Conservation (phyloP, 495 filamentous ascomycete species). For the Xylaria venustula region DNA sequence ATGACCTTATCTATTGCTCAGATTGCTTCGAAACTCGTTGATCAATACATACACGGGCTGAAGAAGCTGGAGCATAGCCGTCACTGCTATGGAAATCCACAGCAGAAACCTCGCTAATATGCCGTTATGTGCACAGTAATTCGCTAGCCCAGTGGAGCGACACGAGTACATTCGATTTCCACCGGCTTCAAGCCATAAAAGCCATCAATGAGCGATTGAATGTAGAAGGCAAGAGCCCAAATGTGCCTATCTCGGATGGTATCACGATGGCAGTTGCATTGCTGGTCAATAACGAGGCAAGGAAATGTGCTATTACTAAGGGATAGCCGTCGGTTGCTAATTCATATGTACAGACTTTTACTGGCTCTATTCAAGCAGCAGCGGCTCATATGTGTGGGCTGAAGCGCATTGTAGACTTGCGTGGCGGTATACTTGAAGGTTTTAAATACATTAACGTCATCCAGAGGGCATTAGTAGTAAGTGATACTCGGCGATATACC, state of each 20-base stretch:
- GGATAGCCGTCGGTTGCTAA: not conserved
- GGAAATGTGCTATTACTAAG: not conserved
- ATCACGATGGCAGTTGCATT: slow-evolving; percentile 30
- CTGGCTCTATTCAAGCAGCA: slow-evolving; percentile 25
- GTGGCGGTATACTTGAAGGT: slow-evolving; percentile 28
- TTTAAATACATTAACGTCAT: slow-evolving; percentile 29
- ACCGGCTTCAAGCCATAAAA: slow-evolving; percentile 31
- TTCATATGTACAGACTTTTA: slow-evolving; percentile 21
- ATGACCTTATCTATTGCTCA: not conserved
- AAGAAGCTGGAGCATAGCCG: too few species aligned
- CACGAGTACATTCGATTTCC: slow-evolving; percentile 31
- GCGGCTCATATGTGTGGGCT: slow-evolving; percentile 30
- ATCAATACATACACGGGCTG: too few species aligned
- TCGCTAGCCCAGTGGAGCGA: slow-evolving; percentile 29
- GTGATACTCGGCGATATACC: not conserved
- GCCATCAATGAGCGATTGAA: slow-evolving; percentile 31
- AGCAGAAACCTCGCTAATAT: not conserved
- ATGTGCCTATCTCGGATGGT: slow-evolving; percentile 28
- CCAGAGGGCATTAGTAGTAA: slow-evolving; percentile 26
- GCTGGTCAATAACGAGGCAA: slow-evolving; percentile 29
- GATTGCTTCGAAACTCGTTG: not conserved
- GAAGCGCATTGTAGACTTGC: slow-evolving; percentile 29
- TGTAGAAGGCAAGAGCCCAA: slow-evolving; percentile 27
- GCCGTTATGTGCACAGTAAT: slow-evolving; percentile 12
- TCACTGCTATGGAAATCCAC: not conserved